Evolutionary conservation across 495 filamentous ascomycete genomes (phyloP).

Genomic region (Arthonia radiata): DNA sequence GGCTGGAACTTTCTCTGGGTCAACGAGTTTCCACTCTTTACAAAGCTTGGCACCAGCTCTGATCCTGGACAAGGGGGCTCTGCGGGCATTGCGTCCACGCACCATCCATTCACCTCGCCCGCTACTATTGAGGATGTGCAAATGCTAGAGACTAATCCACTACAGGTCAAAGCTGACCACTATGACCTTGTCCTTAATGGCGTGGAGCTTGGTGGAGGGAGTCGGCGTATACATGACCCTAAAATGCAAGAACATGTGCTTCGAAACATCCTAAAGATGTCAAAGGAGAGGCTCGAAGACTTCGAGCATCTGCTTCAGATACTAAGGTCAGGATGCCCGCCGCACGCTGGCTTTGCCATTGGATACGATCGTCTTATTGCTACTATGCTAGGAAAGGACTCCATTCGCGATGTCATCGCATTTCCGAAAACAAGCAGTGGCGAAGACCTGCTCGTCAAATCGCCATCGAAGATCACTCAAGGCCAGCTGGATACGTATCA

Average conservation of each 20-base stretch:
- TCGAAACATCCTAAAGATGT: conserved; percentile 47
- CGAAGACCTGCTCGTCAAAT: conserved; percentile 57
- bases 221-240: conserved; percentile 73
- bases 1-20: conserved; percentile 61
- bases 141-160: conserved; percentile 44
- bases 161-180: conserved; percentile 50
- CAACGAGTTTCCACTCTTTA: conserved; percentile 75
- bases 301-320: conserved; percentile 71
- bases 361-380: conserved; percentile 83
- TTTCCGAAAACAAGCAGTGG: conserved; percentile 84
- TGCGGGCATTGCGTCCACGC: conserved; percentile 64
- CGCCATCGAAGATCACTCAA: conserved; percentile 37
- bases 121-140: conserved; percentile 46
- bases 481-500: conserved; percentile 50
- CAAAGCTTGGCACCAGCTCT: conserved; percentile 32
- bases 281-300: conserved; percentile 32
- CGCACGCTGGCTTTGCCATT: conserved; percentile 79
- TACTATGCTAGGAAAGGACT: conserved; percentile 47
- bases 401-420: conserved; percentile 76
- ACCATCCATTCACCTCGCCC: conserved; percentile 91
- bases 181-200: conserved; percentile 95
- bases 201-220: conserved; percentile 80
- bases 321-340: conserved; percentile 74
- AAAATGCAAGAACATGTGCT: conserved; percentile 67
- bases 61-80: conserved; percentile 65